Evolutionary conservation across 2,329 filamentous ascomycete species (phyloP).

Genomic region (Neospermospora avenae): DNA sequence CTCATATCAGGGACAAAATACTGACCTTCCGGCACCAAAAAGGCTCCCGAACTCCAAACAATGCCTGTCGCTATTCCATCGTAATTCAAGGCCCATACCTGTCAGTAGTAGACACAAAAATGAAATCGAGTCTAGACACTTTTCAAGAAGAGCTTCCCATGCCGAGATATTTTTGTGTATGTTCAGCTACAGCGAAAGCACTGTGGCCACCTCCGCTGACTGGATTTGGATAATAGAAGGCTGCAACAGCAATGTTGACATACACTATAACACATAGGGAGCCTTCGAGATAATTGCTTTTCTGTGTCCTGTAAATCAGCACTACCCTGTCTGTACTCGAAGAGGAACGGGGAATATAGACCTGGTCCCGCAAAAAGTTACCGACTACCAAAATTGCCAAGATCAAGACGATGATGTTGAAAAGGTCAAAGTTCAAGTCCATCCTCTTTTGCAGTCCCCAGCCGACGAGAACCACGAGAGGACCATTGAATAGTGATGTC

Average conservation of each 20-base stretch:
- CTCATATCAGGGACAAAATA: not conserved
- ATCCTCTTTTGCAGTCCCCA: constrained; percentile 73
- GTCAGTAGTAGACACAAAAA: too few species aligned
- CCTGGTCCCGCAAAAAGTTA: constrained; percentile 77
- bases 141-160: not conserved
- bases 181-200: not conserved
- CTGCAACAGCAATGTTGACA: constrained; percentile 56
- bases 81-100: not conserved
- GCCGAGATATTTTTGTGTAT: not conserved
- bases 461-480: constrained; percentile 76
- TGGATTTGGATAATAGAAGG: constrained; percentile 53
- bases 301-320: constrained; percentile 35
- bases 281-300: constrained; percentile 89
- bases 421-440: constrained; percentile 81
- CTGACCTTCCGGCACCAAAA: not conserved
- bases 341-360: too few species aligned
- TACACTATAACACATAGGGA: constrained; percentile 71
- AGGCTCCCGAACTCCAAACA: not conserved
- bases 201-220: not conserved
- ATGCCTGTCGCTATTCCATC: not conserved
- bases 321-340: too few species aligned
- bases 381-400: constrained; percentile 83
- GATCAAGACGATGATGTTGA: constrained; percentile 79
- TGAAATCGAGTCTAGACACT: too few species aligned
- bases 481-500: constrained; percentile 84